Evolutionary conservation across 768 basidiomycete species (phyloP), one percentile per base, ranked within the genome.

Genomic region (Boletus sp.): DNA sequence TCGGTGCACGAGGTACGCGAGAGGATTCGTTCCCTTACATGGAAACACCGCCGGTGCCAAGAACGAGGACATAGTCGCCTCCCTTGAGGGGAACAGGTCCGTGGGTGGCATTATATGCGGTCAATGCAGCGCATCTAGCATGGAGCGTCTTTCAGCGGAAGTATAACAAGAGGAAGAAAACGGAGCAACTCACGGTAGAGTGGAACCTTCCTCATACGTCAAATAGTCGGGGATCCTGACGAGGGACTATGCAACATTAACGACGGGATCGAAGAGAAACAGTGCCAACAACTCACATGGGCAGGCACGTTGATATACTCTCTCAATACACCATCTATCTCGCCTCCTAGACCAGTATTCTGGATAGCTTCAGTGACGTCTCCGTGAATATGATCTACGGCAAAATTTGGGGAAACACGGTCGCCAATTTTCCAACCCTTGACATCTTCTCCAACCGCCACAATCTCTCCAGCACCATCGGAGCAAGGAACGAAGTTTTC

Each of bases 171-270:
- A 17, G 29, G 8, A 17, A 25, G 23, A 25, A 25, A 25, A 13
- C 1, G 15, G 19, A 21, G 11, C 2, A 7, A 25, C 23, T 25
- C 61, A 85, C 74, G 84, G 82, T 6, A 88, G 70, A 23, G 84
- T 84, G 0, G 86, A 81, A 0, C 79, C 87, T 63, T 89, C 82
- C 56, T 83, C 80, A 58, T 80, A 84, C 2, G 77, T 78, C 19
- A 87, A 74, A 63, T 85, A 79, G 17, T 76, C 67, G 0, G 87
- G 82, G 55, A 85, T 72, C 37, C 62, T 57, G 32, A 86, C 76
- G 35, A 86, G 69, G 0, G 75, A 73, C 80, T 81, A 47, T 8
- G 9, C 23, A 30, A 38, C 19, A 40, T 39, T 8, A 17, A 38
- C 4, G 50, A 47, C 7, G 7, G 8, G 11, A 40, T 14, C 5